These are phyloP conservation scores for Przewalskia tangutica DNA, from an alignment of 257 asterid species.

Conservation along the genomic window DNA sequence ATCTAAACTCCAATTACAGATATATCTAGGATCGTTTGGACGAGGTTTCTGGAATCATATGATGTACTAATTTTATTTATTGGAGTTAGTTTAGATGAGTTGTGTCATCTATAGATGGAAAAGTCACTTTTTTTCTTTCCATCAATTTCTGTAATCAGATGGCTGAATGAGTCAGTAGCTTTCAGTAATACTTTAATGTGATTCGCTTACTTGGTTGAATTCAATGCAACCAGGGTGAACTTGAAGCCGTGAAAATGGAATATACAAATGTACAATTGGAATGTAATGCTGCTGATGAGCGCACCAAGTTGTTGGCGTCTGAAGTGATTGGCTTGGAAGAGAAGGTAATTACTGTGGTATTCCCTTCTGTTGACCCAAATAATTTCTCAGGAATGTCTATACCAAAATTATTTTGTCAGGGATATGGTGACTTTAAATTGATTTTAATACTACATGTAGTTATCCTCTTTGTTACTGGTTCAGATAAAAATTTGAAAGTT, in stretches of 20 bases:
- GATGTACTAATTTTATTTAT: neutral
- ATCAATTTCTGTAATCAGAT: neutral
- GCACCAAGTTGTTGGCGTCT: constrained; percentile 83
- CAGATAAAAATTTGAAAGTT: neutral
- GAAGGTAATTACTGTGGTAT: constrained; percentile 42
- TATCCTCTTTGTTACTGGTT: neutral
- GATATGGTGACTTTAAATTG: neutral
- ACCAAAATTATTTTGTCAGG: neutral
- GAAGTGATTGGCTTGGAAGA: constrained; percentile 98
- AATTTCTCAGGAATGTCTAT: neutral
- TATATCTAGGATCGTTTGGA: neutral
- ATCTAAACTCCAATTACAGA: neutral
- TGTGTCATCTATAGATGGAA: neutral
- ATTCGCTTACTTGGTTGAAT: neutral
- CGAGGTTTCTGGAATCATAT: neutral
- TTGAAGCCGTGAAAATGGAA: constrained; percentile 63
- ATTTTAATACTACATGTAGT: neutral
- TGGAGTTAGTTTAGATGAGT: neutral
- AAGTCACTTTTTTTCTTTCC: neutral
- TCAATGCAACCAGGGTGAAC: constrained; percentile 53
- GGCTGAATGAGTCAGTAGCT: neutral
- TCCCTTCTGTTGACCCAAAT: neutral
- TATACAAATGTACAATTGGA: constrained; percentile 76
- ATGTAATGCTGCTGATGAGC: constrained; percentile 97
- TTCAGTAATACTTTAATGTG: neutral